Evolutionary conservation across 441 rosid genomes (phyloP), one percentile per base, ranked within the genome.

Genomic region (Macaranga tanarius): DNA sequence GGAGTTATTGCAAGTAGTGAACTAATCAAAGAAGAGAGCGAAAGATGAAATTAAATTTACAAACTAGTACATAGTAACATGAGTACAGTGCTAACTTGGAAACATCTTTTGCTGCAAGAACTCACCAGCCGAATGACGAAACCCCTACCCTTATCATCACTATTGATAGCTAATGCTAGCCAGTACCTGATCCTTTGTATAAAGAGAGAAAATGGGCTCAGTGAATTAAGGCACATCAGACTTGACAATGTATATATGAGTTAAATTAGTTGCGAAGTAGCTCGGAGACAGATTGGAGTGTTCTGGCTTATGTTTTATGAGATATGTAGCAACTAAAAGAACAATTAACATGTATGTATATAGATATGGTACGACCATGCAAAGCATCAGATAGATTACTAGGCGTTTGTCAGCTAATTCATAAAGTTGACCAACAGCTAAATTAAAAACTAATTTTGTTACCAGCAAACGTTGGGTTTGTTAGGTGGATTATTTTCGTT

Each of bases 331-430:
- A 42, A 62, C 65, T 15, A 20, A 58, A 12, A 47, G 65, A 42
- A 42, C 71, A 58, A 58, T 44, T 42, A 26, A 44, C 2, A 20
- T 42, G 47, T 42, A 42, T 10, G 7, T 34, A 4, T 34, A 0
- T 10, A 42, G 47, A 42, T 42, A 42, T 42, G 1, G 47, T 42
- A 42, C 47, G 2, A 42, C 6, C 38, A 4, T 34, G 38, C 6
- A 34, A 34, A 7, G 47, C 47, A 42, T 9, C 12, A 10, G 11
- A 42, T 42, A 42, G 8, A 42, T 10, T 42, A 42, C 8, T 42
- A 64, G 70, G 47, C 78, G 52, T 68, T 61, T 10, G 31, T 44
- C 34, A 34, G 71, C 68, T 73, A n/a, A n/a, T n/a, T 69, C 65
- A 69, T 45, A 60, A 60, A 52, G 58, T 54, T 28, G 68, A 61